Conservation (phyloP, 371 early-diverging fungal species). For the Mortierella polycephala region DNA sequence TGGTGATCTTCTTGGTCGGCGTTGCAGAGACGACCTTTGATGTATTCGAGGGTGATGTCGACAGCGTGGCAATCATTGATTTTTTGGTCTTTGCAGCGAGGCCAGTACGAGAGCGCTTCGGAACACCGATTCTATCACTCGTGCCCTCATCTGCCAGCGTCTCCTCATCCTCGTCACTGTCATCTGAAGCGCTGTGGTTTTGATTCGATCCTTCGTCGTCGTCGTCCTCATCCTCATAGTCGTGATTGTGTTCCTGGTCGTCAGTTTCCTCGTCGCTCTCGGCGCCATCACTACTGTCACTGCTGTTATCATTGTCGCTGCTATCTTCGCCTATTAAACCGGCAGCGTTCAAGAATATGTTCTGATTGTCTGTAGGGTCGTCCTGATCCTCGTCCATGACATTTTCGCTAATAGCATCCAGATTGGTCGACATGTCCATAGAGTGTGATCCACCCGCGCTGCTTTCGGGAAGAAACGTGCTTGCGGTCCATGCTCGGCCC, state of each 20-base stretch:
- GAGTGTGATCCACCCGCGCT: constrained; percentile 10
- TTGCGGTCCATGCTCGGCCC: constrained; percentile 40
- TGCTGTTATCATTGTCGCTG: constrained; percentile 9
- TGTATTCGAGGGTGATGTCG: constrained; percentile 30
- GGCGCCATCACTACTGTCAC: constrained; percentile 4
- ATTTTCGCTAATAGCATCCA: constrained; percentile 41
- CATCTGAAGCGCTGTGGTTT: constrained; percentile 35
- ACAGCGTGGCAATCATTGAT: constrained; percentile 18
- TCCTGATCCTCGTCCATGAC: constrained; percentile 35
- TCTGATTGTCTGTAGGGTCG: constrained; percentile 7
- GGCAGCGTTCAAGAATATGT: neutral
- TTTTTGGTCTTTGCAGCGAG: constrained; percentile 18
- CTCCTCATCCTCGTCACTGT: constrained; percentile 34
- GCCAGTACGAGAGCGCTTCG: constrained; percentile 32
- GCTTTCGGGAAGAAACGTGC: constrained; percentile 29
- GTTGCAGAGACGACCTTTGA: constrained; percentile 42
- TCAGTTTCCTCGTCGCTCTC: neutral
- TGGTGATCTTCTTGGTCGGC: constrained; percentile 45
- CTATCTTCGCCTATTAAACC: constrained; percentile 4
- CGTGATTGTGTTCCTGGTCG: constrained; percentile 5
- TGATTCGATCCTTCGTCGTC: constrained; percentile 16
- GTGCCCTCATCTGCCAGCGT: constrained; percentile 8
- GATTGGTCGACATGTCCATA: constrained; percentile 22
- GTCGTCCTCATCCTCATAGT: constrained; percentile 18
- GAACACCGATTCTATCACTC: constrained; percentile 2